A percentile compares a stretch with the other conserved stretches of the same genome.
Evolutionary conservation across 345 rosid genomes (phyloP).

Genomic region (Aegle marmelos): DNA sequence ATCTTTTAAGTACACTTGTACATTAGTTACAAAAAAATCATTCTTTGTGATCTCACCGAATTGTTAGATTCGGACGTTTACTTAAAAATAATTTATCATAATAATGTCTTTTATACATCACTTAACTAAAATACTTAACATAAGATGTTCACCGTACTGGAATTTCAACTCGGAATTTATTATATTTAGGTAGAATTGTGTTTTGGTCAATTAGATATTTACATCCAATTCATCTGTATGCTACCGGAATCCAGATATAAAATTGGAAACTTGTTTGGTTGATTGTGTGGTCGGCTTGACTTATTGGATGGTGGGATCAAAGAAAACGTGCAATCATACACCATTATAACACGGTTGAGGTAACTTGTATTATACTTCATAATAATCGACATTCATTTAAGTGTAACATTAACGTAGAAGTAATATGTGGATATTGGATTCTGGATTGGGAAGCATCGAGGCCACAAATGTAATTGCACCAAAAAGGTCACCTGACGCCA

Average conservation of each 20-base stretch:
- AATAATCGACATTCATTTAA: neutral
- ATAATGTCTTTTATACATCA: too few relatives aligned
- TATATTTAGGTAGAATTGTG: too few relatives aligned
- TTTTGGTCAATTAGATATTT: neutral
- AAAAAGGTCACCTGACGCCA: neutral
- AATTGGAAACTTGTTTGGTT: neutral
- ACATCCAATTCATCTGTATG: too few relatives aligned
- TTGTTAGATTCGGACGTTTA: too few relatives aligned
- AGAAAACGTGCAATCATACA: constrained; percentile 5
- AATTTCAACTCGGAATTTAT: too few relatives aligned
- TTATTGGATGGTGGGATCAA: neutral
- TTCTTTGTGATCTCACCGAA: too few relatives aligned
- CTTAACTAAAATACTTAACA: too few relatives aligned
- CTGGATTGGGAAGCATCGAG: neutral
- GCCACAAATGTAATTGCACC: constrained; percentile 4
- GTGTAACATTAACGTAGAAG: constrained; percentile 1
- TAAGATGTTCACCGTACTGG: too few relatives aligned
- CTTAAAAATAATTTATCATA: too few relatives aligned
- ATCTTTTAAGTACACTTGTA: too few relatives aligned
- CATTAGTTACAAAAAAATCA: too few relatives aligned
- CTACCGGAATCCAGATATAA: neutral
- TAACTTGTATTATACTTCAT: neutral
- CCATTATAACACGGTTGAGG: neutral
- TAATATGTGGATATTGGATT: neutral
- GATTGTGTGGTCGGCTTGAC: neutral